Conservation (phyloP, 2,329 filamentous ascomycete species). For the Blumeria hordei region DNA sequence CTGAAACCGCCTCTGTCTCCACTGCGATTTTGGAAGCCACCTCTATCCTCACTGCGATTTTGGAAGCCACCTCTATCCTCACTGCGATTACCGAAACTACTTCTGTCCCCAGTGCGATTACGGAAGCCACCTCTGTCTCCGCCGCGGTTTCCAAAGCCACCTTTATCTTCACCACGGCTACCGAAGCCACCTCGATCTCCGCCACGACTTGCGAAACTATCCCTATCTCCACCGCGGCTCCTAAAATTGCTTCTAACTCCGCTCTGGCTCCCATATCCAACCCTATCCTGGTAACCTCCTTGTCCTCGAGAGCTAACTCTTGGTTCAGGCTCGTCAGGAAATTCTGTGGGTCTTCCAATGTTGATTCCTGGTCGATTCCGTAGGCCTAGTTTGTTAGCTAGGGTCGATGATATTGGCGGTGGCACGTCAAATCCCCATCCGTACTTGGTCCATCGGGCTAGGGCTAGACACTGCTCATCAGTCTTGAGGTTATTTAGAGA, state of each 20-base stretch:
- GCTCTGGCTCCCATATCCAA: background rate
- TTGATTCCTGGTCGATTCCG: conserved; percentile 7
- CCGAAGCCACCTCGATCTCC: conserved; percentile 5
- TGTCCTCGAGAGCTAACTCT: conserved; percentile 1
- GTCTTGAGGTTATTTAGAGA: conserved; percentile 4
- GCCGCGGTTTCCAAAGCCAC: background rate
- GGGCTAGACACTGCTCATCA: conserved; percentile 1
- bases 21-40: conserved; percentile 2
- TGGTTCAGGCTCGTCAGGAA: conserved; percentile 4
- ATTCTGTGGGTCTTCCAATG: conserved; percentile 3
- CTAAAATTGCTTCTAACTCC: background rate
- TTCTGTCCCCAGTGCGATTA: background rate
- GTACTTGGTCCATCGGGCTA: conserved; percentile 14
- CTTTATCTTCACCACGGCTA: background rate
- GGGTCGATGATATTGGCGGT: conserved; percentile 7
- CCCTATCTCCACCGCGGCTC: conserved; percentile 2
- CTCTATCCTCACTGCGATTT: background rate
- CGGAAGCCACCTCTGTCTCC: conserved; percentile 3
- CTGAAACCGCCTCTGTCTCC: conserved; percentile 5
- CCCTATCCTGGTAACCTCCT: conserved; percentile 2
- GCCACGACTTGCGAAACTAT: background rate
- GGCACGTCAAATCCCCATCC: conserved; percentile 15
- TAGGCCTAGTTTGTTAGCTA: conserved; percentile 10
- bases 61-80: conserved; percentile 1
- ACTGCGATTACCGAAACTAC: background rate